Percentiles rank a stretch among this genome's conserved stretches.
Evolutionary conservation across 164 flowering plant species (phyloP).

Genomic region (Echeveria elegans): DNA sequence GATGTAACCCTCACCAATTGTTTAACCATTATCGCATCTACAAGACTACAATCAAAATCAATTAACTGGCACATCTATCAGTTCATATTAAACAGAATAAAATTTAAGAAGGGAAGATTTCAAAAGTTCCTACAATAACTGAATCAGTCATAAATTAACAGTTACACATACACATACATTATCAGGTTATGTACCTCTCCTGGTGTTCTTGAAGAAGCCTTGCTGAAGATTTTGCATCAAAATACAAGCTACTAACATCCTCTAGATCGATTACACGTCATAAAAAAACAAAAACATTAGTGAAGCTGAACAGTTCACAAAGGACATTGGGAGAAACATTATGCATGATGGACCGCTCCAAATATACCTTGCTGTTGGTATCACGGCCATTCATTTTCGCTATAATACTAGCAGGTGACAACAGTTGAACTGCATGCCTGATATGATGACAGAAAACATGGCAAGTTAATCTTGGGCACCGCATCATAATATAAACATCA

Average conservation of each 20-base stretch:
- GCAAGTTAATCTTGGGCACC: not conserved
- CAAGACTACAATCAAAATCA: too few relatives aligned
- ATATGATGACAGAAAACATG: not conserved
- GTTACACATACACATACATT: not conserved
- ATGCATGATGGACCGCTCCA: not conserved
- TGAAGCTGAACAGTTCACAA: not conserved
- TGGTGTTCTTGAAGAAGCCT: constrained; percentile 90
- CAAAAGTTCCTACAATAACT: not conserved
- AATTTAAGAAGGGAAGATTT: not conserved
- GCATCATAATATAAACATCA: not conserved
- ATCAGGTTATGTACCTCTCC: constrained; percentile 63
- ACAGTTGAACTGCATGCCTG: constrained; percentile 91
- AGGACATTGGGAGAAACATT: not conserved
- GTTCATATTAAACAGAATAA: not conserved
- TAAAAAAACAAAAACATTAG: not conserved
- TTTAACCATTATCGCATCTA: too few relatives aligned
- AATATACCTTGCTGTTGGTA: constrained; percentile 61
- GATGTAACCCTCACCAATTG: too few relatives aligned
- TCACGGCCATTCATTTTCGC: constrained; percentile 82
- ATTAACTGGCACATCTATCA: too few relatives aligned
- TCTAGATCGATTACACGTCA: constrained; percentile 67
- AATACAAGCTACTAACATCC: constrained; percentile 61
- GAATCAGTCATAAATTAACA: not conserved
- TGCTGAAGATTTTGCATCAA: constrained; percentile 93
- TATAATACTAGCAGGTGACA: constrained; percentile 69